Conservation (phyloP, 768 basidiomycete genomes). For the Galerina marginata region DNA sequence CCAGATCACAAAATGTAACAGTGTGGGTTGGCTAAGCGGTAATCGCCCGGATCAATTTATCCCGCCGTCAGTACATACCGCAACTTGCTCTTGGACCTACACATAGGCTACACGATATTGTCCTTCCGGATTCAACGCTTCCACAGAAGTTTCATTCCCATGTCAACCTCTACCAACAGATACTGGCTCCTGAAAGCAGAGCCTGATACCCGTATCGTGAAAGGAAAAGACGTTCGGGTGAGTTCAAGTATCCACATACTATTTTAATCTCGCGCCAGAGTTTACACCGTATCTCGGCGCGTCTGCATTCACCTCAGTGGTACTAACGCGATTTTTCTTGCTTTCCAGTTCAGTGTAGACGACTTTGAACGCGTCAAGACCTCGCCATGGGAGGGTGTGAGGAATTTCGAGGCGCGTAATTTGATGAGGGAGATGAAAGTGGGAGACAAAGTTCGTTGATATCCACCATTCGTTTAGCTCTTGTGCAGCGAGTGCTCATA, state of each 20-base stretch:
- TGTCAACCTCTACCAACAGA: slow-evolving; percentile 18
- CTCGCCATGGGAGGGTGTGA: slow-evolving; percentile 88
- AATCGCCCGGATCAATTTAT: no score
- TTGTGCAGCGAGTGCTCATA: background rate
- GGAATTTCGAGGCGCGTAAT: slow-evolving; percentile 84
- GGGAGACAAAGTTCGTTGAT: slow-evolving; percentile 66
- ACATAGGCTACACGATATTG: no score
- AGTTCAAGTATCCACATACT: slow-evolving; percentile 3
- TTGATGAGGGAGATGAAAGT: slow-evolving; percentile 81
- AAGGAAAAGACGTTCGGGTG: slow-evolving; percentile 88
- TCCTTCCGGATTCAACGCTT: background rate
- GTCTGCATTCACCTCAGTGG: background rate
- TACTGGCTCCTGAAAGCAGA: slow-evolving; percentile 88
- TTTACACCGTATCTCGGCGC: background rate
- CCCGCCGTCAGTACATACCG: no score
- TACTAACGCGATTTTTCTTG: background rate
- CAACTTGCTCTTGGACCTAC: no score
- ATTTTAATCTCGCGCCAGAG: background rate
- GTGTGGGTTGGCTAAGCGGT: no score
- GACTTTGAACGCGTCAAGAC: slow-evolving; percentile 76
- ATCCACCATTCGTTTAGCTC: background rate
- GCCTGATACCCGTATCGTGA: slow-evolving; percentile 82
- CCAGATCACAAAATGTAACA: no score
- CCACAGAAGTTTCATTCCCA: background rate
- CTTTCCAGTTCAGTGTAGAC: slow-evolving; percentile 77